Percentiles rank a stretch among this genome's conserved stretches.
phyloP scores from a whole-genome alignment of 805 yeast genomes.

The Cyberlindnera euphorbiiphila region DNA sequence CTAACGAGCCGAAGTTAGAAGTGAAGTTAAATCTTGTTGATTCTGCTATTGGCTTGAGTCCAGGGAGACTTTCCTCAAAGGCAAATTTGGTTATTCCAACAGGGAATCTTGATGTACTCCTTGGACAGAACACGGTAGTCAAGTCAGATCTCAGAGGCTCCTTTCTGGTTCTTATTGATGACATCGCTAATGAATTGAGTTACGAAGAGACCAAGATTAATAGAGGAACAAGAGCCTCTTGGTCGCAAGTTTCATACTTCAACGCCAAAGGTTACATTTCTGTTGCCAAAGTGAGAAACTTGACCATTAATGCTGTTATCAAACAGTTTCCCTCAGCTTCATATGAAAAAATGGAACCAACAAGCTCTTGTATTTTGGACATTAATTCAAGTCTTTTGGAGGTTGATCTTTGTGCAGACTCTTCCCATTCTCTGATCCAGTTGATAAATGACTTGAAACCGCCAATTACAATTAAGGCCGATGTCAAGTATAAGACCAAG shows the following conservation, averaged over 20 bases:
- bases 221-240: conserved; percentile 25
- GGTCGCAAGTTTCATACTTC: conserved; percentile 41
- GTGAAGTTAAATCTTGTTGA: conserved; percentile 37
- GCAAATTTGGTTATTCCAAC: conserved; percentile 46
- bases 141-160: conserved; percentile 48
- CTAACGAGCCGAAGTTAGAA: conserved; percentile 11
- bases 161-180: conserved; percentile 62
- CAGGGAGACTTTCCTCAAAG: conserved; percentile 56
- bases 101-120: conserved; percentile 49
- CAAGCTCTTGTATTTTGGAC: conserved; percentile 36
- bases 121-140: conserved; percentile 33
- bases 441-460: conserved; percentile 67
- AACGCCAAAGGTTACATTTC: conserved; percentile 47
- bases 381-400: conserved; percentile 45
- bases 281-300: conserved; percentile 43
- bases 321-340: conserved; percentile 31
- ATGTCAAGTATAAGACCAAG: conserved; percentile 49
- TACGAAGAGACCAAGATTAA: conserved; percentile 28
- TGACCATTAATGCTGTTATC: conserved; percentile 18
- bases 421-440: conserved; percentile 68
- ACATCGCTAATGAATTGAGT: conserved; percentile 35
- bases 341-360: conserved; percentile 11
- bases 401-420: conserved; percentile 76
- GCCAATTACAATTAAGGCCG: conserved; percentile 57
- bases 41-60: conserved; percentile 58